Percentiles rank a stretch among this genome's conserved stretches.
Conservation (phyloP, 257 asterid genomes). For the Ajuga chamaepitys region DNA sequence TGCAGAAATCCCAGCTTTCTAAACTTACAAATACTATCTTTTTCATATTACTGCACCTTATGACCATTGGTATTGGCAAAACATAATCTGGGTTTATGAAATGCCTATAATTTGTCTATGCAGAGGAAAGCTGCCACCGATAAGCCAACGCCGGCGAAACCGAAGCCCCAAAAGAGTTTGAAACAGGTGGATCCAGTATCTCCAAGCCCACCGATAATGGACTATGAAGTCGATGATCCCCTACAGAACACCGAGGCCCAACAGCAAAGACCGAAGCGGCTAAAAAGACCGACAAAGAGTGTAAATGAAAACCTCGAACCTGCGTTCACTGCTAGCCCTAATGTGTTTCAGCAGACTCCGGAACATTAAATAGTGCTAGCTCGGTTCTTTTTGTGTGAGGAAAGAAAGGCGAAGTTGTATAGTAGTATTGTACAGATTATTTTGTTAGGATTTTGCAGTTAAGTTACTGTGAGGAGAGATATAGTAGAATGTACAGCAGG, state of each 20-base stretch:
- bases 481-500: conserved; percentile 35
- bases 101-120: conserved; percentile 10
- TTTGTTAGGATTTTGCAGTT: conserved; percentile 20
- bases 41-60: too few species aligned
- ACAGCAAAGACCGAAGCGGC: conserved; percentile 76
- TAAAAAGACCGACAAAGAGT: conserved; percentile 91
- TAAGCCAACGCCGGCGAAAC: conserved; percentile 42
- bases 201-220: conserved; percentile 31
- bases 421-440: conserved; percentile 36
- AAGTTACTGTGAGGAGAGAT: conserved; percentile 10
- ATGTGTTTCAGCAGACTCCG: conserved; percentile 26
- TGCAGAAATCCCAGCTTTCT: too few species aligned
- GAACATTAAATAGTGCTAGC: conserved; percentile 13
- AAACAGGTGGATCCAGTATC: conserved; percentile 39
- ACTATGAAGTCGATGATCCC: conserved; percentile 45
- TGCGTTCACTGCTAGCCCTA: conserved; percentile 51
- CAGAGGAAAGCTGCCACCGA: conserved; percentile 65
- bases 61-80: neutral
- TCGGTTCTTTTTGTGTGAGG: neutral
- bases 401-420: conserved; percentile 16
- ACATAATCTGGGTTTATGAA: neutral
- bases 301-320: conserved; percentile 88
- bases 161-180: conserved; percentile 49
- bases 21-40: too few species aligned
- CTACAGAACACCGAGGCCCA: conserved; percentile 29